These are phyloP conservation scores for Erysimum cheiranthoides DNA, from an alignment of 345 rosid species.

Conservation along the genomic window DNA sequence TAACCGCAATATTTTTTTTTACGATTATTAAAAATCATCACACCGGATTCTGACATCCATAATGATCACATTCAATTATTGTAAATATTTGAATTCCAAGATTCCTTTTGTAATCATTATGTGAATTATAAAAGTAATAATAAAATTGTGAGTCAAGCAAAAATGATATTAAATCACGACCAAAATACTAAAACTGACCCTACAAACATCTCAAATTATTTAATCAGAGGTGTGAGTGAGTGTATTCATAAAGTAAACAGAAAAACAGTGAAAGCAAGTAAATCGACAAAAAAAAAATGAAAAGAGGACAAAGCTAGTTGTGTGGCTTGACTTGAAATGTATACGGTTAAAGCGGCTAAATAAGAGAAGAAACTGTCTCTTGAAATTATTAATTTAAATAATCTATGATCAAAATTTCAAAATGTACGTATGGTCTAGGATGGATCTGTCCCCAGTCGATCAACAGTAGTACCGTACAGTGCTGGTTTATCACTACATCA, in stretches of 20 bases:
- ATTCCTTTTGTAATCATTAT: neutral
- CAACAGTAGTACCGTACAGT: neutral
- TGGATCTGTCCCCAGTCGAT: neutral
- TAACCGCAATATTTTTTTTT: too few species aligned
- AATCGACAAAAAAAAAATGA: neutral
- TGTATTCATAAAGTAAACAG: constrained; percentile 3
- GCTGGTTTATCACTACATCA: neutral
- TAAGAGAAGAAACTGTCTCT: neutral
- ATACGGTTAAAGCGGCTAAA: neutral
- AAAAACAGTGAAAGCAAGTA: neutral
- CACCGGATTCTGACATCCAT: neutral
- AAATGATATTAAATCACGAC: too few species aligned
- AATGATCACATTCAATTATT: neutral
- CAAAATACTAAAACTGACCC: too few species aligned
- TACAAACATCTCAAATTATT: too few species aligned
- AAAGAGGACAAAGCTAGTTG: neutral
- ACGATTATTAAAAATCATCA: neutral
- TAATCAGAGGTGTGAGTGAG: neutral
- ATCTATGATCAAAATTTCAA: neutral
- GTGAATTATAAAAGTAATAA: neutral
- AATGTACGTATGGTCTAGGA: neutral
- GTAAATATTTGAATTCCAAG: neutral
- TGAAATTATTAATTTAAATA: neutral
- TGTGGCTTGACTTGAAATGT: constrained; percentile 25
- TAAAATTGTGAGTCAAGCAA: neutral